These are phyloP conservation scores for Immersiporthe knoxdaviesiana DNA, from an alignment of 2,329 filamentous ascomycete species.

Conservation along the genomic window DNA sequence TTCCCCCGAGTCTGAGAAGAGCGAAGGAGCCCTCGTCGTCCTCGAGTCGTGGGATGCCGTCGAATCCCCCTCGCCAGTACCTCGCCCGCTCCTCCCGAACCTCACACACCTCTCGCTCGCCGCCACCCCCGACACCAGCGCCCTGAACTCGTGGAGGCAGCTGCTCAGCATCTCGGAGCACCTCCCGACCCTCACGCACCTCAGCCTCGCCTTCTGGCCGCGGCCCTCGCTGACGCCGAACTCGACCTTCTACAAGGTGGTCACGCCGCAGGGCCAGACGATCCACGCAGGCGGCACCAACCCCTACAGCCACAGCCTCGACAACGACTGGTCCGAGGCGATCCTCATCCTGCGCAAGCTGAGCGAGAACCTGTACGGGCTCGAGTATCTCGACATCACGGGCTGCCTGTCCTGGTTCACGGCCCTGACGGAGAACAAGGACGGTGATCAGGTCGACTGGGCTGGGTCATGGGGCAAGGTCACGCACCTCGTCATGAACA, in stretches of 20 bases:
- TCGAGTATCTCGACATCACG: constrained; percentile 65
- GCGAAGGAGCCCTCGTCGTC: constrained; percentile 36
- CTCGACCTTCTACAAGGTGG: constrained; percentile 52
- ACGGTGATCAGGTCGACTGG: constrained; percentile 56
- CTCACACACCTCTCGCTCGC: constrained; percentile 65
- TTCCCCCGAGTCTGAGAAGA: constrained; percentile 39
- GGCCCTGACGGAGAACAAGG: constrained; percentile 47
- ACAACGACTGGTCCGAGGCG: constrained; percentile 63
- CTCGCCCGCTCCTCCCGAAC: constrained; percentile 53
- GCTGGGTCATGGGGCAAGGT: constrained; percentile 57
- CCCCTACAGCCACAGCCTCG: constrained; percentile 60
- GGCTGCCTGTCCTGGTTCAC: constrained; percentile 61
- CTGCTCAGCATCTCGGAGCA: constrained; percentile 58
- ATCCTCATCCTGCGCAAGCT: constrained; percentile 58
- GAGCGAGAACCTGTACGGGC: constrained; percentile 56
- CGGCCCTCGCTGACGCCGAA: constrained; percentile 61
- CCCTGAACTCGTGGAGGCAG: constrained; percentile 59
- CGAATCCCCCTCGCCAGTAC: constrained; percentile 36
- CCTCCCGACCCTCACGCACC: constrained; percentile 59
- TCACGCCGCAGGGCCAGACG: constrained; percentile 46
- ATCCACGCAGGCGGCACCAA: constrained; percentile 60
- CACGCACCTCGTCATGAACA: constrained; percentile 47
- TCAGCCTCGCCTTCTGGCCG: constrained; percentile 66
- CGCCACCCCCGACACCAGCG: constrained; percentile 40
- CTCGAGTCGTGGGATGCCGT: constrained; percentile 60